Conservation (phyloP, 805 yeast genomes). For the Maudiozyma saulgeensis region DNA sequence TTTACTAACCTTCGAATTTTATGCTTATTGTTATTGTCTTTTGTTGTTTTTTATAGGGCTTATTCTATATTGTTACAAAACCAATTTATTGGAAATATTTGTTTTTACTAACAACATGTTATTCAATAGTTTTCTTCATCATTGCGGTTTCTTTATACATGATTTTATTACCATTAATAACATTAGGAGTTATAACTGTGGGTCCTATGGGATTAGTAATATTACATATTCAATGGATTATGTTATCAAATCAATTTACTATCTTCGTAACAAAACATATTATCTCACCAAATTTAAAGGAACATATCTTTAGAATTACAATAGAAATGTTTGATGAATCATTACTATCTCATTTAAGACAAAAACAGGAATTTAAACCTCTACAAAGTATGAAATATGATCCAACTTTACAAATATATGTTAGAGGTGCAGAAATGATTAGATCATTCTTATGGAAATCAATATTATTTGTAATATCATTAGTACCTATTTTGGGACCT, state of each 20-base stretch:
- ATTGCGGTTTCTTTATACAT: constrained; percentile 19
- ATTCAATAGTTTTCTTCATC: constrained; percentile 13
- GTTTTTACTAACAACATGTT: constrained; percentile 17
- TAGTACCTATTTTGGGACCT: constrained; percentile 30
- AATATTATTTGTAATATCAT: constrained; percentile 12
- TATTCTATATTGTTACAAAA: constrained; percentile 16
- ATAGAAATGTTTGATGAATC: neutral
- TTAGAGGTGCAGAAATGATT: constrained; percentile 10
- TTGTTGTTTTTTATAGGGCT: constrained; percentile 15
- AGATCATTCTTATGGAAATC: constrained; percentile 1
- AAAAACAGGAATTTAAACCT: neutral
- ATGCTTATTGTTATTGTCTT: neutral
- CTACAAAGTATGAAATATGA: constrained; percentile 1
- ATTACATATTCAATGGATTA: constrained; percentile 25
- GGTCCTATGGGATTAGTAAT: constrained; percentile 28
- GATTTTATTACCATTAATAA: constrained; percentile 20
- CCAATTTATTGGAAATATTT: constrained; percentile 24
- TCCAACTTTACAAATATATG: constrained; percentile 2
- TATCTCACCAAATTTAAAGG: constrained; percentile 17
- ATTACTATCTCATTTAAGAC: constrained; percentile 4
- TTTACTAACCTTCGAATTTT: neutral
- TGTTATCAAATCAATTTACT: constrained; percentile 23
- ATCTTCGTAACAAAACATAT: constrained; percentile 17
- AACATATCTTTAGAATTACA: constrained; percentile 6
- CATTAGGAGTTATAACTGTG: constrained; percentile 8